Evolutionary conservation across 352 stramenopile genomes (phyloP).

Genomic region (Phytopythium chamaehyphon): DNA sequence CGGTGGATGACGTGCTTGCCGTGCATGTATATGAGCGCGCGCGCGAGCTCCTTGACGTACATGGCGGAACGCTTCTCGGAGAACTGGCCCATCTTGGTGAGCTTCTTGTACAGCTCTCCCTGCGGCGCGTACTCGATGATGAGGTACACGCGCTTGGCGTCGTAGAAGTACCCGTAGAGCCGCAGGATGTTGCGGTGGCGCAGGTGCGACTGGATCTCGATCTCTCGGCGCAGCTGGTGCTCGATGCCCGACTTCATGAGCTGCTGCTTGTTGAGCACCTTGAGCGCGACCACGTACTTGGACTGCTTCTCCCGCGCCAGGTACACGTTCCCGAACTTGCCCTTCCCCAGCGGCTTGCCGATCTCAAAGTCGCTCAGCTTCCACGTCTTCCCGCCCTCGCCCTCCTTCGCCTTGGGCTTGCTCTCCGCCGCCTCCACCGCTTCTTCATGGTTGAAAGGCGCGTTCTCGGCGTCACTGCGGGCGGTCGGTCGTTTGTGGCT

Average conservation of each 20-base stretch:
- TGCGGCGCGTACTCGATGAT: constrained; percentile 99
- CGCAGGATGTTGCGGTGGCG: constrained; percentile 96
- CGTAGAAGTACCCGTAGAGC: constrained; percentile 99
- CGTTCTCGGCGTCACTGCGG: neutral
- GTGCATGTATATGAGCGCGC: constrained; percentile 97
- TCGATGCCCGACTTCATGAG: constrained; percentile 97
- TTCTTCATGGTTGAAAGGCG: neutral
- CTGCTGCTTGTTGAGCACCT: constrained; percentile 98
- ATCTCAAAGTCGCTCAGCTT: constrained; percentile 99
- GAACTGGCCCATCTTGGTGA: constrained; percentile 91
- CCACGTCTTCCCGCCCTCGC: constrained; percentile 61
- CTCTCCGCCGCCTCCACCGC: constrained; percentile 5
- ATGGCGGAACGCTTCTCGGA: constrained; percentile 88
- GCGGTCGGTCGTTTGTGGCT: constrained; percentile 10
- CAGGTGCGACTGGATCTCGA: constrained; percentile 99
- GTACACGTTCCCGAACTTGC: constrained; percentile 99
- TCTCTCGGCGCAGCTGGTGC: constrained; percentile 98
- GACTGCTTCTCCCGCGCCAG: constrained; percentile 96
- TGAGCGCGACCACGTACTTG: constrained; percentile 99
- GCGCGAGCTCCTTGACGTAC: constrained; percentile 95
- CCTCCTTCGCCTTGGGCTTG: constrained; percentile 11
- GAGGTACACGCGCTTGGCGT: constrained; percentile 98
- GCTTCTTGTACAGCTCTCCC: constrained; percentile 98
- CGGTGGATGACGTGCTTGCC: constrained; percentile 99
- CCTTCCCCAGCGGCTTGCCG: constrained; percentile 95